Base-by-base conservation (phyloP, 768 basidiomycete genomes). In the Pisolithus tinctorius region DNA sequence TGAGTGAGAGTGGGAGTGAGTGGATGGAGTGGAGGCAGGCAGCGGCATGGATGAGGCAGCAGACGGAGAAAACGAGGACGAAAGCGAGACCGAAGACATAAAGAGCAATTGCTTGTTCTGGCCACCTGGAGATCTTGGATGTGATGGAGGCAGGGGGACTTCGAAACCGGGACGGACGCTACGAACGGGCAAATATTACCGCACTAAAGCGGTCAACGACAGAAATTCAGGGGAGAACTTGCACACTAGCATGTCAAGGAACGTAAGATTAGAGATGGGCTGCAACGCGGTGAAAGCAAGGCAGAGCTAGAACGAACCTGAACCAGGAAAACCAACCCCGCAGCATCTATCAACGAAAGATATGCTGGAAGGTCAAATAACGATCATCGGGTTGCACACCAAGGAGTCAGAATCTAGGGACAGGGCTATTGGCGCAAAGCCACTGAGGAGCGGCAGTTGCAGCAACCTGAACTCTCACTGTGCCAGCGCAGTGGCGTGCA, bases 11-110 rank as follows among this genome's bases (percentile, higher is more conserved):
- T 69, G 63, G 58, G 60, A 34, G 34, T 34, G 25, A 14, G 42
- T 63, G 51, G 72, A 66, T 54, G 65, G 63, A 47, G 63, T 58
- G 45, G 62, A 63, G 58, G 66, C 65, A 57, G 63, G 71, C 56
- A 68, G 63, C 63, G 68, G 63, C 68, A 71, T 71, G 59, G 71
- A 68, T 50, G 72, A 65, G 54, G 63, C 68, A 58, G 67, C 63
- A 53, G 74, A 69, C 60, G 76, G 70, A 56, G 71, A 63, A 62
- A 76, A 72, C 56, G 77, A 74, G 64, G 74, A 71, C 30, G 71
- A 67, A 53, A 69, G 66, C 42, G 74, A 73, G 63, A 68, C 67
- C 48, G 64, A 60, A 52, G 76, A 73, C 58, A 65, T 64, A 59
- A 71, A 66, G 53, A 67, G 57, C 49, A 69, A 67, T 58, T 74